Percentiles rank a stretch among this genome's conserved stretches.
Evolutionary conservation across 106 monocot species (phyloP).

Genomic region (Ottelia alismoides): DNA sequence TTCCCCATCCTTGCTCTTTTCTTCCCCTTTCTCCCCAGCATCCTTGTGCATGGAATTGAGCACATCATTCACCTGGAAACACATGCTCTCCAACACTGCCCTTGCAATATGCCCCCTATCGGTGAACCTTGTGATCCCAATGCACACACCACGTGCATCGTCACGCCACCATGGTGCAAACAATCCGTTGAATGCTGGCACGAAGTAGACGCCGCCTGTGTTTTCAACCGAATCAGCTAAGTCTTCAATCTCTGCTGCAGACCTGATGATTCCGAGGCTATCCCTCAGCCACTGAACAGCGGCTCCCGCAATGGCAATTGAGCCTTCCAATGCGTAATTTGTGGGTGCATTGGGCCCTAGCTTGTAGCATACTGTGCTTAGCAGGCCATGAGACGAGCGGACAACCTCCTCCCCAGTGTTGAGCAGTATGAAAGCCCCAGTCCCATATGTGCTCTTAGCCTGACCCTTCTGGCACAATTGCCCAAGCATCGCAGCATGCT

Average conservation of each 20-base stretch:
- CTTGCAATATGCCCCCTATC: conserved; percentile 68
- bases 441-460: conserved; percentile 83
- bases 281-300: conserved; percentile 98
- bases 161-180: conserved; percentile 98
- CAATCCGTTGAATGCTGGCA: conserved; percentile 88
- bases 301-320: conserved; percentile 89
- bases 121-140: conserved; percentile 83
- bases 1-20: conserved; percentile 28
- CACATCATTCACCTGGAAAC: conserved; percentile 95
- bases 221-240: conserved; percentile 54
- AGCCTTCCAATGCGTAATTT: conserved; percentile 85
- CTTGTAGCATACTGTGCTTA: conserved; percentile 72
- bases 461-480: conserved; percentile 57
- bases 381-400: conserved; percentile 53
- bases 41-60: conserved; percentile 85
- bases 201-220: conserved; percentile 85
- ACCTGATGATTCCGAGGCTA: conserved; percentile 61
- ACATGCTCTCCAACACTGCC: conserved; percentile 87
- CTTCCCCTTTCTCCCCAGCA: conserved; percentile 23
- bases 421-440: conserved; percentile 82
- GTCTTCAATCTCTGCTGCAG: conserved; percentile 54
- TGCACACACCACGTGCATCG: conserved; percentile 68
- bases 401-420: conserved; percentile 58
- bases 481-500: conserved; percentile 87
- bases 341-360: conserved; percentile 46